A percentile compares a stretch with the other conserved stretches of the same genome.
Evolutionary conservation across 169 alveolate genomes (phyloP).

Genomic region (Amoebophrya sp.): DNA sequence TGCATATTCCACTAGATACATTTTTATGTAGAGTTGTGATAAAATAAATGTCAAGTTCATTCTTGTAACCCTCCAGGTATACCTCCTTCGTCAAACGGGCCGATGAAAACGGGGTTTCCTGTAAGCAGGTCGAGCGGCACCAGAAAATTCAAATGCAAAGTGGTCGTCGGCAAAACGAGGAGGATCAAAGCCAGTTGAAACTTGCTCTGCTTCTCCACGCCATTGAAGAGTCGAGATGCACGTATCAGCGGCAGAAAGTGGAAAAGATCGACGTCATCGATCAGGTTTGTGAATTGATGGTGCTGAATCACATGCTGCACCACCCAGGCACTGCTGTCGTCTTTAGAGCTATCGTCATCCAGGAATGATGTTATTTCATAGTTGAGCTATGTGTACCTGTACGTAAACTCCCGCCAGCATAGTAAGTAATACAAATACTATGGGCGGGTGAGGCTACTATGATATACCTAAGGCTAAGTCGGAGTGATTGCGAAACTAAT

Average conservation of each 20-base stretch:
- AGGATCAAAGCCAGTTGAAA: background rate
- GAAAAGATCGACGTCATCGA: background rate
- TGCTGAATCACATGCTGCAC: conserved; percentile 22
- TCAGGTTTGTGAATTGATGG: conserved; percentile 18
- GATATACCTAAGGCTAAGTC: too few relatives aligned
- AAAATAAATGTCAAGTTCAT: too few relatives aligned
- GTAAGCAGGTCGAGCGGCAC: conserved; percentile 2
- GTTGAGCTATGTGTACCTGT: too few relatives aligned
- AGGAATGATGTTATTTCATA: too few relatives aligned
- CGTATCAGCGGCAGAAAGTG: background rate
- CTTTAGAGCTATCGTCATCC: too few relatives aligned
- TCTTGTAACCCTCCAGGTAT: too few relatives aligned
- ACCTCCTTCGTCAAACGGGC: background rate
- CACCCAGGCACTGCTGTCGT: background rate
- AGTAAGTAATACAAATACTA: too few relatives aligned
- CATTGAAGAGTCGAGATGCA: background rate
- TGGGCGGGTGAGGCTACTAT: too few relatives aligned
- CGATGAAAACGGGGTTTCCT: background rate
- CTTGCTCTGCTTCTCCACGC: background rate
- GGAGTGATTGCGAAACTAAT: too few relatives aligned
- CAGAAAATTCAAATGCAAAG: background rate
- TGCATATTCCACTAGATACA: too few relatives aligned
- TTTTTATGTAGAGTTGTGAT: too few relatives aligned
- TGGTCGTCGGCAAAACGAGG: background rate
- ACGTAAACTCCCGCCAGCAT: too few relatives aligned